Base-by-base conservation (phyloP, 2,329 filamentous ascomycete species). In the Hortaea werneckii region DNA sequence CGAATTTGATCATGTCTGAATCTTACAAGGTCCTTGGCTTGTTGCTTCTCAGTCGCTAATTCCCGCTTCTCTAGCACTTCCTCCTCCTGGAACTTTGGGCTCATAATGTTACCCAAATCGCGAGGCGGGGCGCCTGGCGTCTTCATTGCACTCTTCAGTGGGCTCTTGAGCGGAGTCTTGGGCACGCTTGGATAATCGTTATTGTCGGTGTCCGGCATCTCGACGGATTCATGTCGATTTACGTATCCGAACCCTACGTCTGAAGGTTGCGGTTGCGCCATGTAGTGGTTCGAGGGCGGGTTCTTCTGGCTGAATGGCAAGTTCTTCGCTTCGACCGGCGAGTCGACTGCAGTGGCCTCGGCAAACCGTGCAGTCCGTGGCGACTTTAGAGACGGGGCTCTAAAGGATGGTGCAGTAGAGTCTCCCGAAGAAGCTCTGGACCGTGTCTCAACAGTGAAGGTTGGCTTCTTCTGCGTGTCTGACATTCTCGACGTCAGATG, bases 221-320 rank as follows among this genome's bases (percentile, higher is more conserved):
- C 73, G 57, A 78, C 69, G 43, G 75, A 81, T 72, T 63, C 72
- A 68, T 69, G 65, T 57, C 35, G 32, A 52, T 72, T 75, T 62
- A 95, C 85, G 70, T 95, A 95, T 64, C 89, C 88, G 66, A 96
- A 95, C 54, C 89, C 89, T 54, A 95, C 79, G 69, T 95, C 88
- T 48, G 82, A 85, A 29, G 89, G 85, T 62, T 87, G 83, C 44
- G 81, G 71, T 63, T 84, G 77, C 44, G 77, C 72, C 55, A 73
- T 68, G 63, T 78, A 70, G 61, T 74, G 68, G 57, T 72, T 72
- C 38, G 74, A 74, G n/a, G 34, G 34, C 52, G 69, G 71, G 37
- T 78, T 75, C 41, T 75, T 40, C 51, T 81, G 76, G 56, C 73
- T 72, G 57, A 85, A 84, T 6, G 79, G 78, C 29, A 60, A 57